Evolutionary conservation across 257 asterid genomes (phyloP), one percentile per base, ranked within the genome.

Genomic region (Fraxinus americana): DNA sequence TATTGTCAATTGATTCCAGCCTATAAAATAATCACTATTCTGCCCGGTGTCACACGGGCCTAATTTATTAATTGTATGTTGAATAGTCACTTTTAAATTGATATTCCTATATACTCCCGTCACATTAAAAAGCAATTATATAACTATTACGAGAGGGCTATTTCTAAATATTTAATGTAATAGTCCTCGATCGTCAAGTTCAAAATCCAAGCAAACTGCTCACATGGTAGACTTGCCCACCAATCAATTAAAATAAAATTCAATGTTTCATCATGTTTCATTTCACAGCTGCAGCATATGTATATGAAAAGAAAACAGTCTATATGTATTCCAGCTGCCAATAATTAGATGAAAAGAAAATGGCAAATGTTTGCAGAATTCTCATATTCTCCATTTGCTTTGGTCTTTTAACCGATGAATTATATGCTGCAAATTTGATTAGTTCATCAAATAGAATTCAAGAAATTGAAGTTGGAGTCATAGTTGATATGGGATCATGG

Each of bases 401-500:
- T n/a, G 25, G 65, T 0, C 27, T 54, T 54, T 19, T 54, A n/a
- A 54, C 27, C 19, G 27, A 54, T 54, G 11, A 54, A 54, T 54
- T 54, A 7, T 19, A n/a, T 54, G 27, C 65, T 19, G 27, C 65
- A 54, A 54, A n/a, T 54, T 38, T 38, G 43, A 38, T 38, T 38
- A 38, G 43, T 8, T 38, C 43, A 8, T 38, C 43, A 38, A 54
- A 54, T 54, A 5, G 2, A 19, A 54, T n/a, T 54, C 10, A 19
- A 7, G 65, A 54, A 54, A 54, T 70, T 21, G 36, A 35, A 1
- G 67, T 82, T 45, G 85, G 85, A 4, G 67, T 74, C 2, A 57
- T 82, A 45, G 38, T 78, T 19, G 78, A 82, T 39, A 70, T 63
- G 78, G 78, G 75, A 14, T 74, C 85, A 17, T 38, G 71, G 70